A percentile compares a stretch with the other conserved stretches of the same genome.
Evolutionary conservation across 2,329 filamentous ascomycete genomes (phyloP).

Genomic region (Penicillium oxalicum): DNA sequence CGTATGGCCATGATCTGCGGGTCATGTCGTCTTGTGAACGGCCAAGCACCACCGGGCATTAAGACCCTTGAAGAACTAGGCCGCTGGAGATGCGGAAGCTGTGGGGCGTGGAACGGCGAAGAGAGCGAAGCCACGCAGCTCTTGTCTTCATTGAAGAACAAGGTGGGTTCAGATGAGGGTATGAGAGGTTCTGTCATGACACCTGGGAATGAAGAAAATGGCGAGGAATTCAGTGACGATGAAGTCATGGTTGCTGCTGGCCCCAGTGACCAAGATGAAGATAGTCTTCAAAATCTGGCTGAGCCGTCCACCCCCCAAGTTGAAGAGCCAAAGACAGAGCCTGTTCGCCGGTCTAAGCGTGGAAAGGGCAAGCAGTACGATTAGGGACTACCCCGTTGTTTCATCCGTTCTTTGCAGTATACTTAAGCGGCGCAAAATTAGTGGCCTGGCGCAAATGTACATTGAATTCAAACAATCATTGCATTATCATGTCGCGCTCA

Average conservation of each 20-base stretch:
- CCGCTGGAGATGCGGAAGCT: constrained; percentile 82
- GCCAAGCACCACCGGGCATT: constrained; percentile 85
- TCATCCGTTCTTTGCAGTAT: too few relatives aligned
- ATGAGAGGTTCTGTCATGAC: constrained; percentile 22
- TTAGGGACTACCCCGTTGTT: not conserved
- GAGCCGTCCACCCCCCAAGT: constrained; percentile 3
- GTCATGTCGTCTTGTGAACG: constrained; percentile 82
- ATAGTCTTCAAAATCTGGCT: constrained; percentile 20
- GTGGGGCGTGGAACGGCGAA: constrained; percentile 73
- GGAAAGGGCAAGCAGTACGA: constrained; percentile 23
- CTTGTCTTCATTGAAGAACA: constrained; percentile 55
- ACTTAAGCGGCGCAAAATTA: too few relatives aligned
- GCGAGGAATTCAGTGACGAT: constrained; percentile 21
- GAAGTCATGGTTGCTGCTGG: constrained; percentile 21
- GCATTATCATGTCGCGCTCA: not conserved
- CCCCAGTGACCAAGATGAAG: constrained; percentile 23
- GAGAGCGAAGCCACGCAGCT: constrained; percentile 70
- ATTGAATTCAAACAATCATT: not conserved
- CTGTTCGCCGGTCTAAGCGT: constrained; percentile 21
- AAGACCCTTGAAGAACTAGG: constrained; percentile 72
- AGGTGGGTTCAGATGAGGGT: constrained; percentile 12
- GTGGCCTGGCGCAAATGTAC: too few relatives aligned
- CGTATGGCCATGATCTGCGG: constrained; percentile 80
- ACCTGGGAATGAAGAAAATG: constrained; percentile 13
- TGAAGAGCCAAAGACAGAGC: constrained; percentile 12